phyloP scores from a whole-genome alignment of 2,329 filamentous ascomycete genomes.

The Ophidiomyces ophidiicola region DNA sequence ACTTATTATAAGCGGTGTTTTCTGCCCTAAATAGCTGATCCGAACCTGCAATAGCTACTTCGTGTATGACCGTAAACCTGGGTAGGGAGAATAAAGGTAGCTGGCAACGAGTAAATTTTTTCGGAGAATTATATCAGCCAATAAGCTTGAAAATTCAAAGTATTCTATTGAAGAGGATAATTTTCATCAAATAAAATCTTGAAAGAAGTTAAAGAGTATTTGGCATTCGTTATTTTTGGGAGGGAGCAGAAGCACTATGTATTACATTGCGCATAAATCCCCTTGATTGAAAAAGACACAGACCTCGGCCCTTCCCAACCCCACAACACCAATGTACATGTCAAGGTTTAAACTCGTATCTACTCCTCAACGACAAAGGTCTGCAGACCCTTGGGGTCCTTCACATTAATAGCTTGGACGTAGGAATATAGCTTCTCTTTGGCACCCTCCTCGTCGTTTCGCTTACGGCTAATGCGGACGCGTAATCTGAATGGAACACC shows the following conservation, averaged over 20 bases:
- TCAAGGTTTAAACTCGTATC: neutral
- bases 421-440: slow-evolving; percentile 99
- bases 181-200: too few species aligned
- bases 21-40: neutral
- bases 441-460: slow-evolving; percentile 99
- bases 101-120: too few species aligned
- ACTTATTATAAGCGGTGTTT: neutral
- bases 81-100: neutral
- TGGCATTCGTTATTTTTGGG: neutral
- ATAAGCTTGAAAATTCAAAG: too few species aligned
- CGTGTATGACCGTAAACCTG: slow-evolving; percentile 20
- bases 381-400: slow-evolving; percentile 95
- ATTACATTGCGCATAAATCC: slow-evolving; percentile 4
- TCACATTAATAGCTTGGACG: slow-evolving; percentile 98
- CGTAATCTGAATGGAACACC: slow-evolving; percentile 94
- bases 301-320: slow-evolving; percentile 6
- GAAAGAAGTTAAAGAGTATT: too few species aligned
- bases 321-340: slow-evolving; percentile 7
- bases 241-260: neutral
- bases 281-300: slow-evolving; percentile 1
- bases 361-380: slow-evolving; percentile 71
- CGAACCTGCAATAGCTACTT: neutral
- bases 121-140: too few species aligned
- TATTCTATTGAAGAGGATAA: too few species aligned
- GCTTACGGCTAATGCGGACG: slow-evolving; percentile 96